Evolutionary conservation across 179 eudicot species (phyloP).

Genomic region (Spinacia oleracea): DNA sequence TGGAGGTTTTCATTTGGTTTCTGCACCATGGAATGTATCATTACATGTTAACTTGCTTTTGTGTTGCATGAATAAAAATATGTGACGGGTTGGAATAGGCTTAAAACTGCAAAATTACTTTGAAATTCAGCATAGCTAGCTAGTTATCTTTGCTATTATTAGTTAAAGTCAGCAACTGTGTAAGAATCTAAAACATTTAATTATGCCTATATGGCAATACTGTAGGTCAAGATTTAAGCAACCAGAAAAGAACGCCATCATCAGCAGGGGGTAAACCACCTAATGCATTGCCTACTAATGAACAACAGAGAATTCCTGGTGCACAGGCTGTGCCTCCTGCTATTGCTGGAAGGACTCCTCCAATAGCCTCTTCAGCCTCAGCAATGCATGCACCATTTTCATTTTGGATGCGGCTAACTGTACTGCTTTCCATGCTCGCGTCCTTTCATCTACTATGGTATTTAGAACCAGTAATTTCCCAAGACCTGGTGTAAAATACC

Average conservation of each 20-base stretch:
- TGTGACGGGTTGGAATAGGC: too few species aligned
- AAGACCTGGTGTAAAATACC: slow-evolving; percentile 30
- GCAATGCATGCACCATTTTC: slow-evolving; percentile 17
- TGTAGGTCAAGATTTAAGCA: slow-evolving; percentile 60
- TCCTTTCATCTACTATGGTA: slow-evolving; percentile 19
- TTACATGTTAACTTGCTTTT: neutral
- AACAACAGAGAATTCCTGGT: slow-evolving; percentile 55
- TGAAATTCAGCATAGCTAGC: too few species aligned
- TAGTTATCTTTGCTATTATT: neutral
- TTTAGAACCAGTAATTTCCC: neutral
- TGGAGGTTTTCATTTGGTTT: neutral
- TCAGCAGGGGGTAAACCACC: slow-evolving; percentile 42
- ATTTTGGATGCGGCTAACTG: neutral
- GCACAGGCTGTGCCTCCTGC: slow-evolving; percentile 73
- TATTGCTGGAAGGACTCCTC: slow-evolving; percentile 72
- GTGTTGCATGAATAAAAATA: neutral
- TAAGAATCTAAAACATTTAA: neutral
- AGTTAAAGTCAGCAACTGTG: neutral
- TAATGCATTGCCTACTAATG: slow-evolving; percentile 62
- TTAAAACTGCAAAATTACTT: neutral
- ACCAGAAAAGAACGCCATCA: slow-evolving; percentile 36
- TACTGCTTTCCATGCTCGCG: slow-evolving; percentile 10
- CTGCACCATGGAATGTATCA: neutral
- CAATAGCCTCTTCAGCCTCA: slow-evolving; percentile 48
- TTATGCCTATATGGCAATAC: neutral